Conservation (phyloP, 257 asterid species). For the Lavandula angustifolia region DNA sequence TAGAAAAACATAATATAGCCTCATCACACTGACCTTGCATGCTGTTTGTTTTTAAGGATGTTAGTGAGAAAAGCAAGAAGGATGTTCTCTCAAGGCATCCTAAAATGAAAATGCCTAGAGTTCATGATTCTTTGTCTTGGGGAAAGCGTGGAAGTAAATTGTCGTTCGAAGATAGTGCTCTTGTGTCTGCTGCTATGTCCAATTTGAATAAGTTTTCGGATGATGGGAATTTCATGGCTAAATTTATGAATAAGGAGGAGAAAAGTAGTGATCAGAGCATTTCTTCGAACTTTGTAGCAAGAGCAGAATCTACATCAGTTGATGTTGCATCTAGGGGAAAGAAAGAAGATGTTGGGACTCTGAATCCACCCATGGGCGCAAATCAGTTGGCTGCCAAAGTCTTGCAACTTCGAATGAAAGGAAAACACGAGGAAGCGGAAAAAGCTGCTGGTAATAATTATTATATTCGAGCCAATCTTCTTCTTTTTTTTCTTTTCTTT, state of each 20-base stretch:
- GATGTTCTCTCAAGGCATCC: slow-evolving; percentile 44
- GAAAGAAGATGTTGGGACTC: slow-evolving; percentile 41
- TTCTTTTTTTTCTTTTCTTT: neutral
- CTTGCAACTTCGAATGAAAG: slow-evolving; percentile 92
- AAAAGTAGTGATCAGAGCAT: slow-evolving; percentile 34
- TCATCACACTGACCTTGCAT: slow-evolving; percentile 21
- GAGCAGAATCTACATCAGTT: slow-evolving; percentile 36
- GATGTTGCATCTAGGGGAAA: slow-evolving; percentile 34
- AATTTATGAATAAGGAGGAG: slow-evolving; percentile 42
- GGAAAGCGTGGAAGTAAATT: slow-evolving; percentile 54
- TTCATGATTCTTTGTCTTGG: slow-evolving; percentile 79
- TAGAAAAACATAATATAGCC: slow-evolving; percentile 1
- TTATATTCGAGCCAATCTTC: neutral
- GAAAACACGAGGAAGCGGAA: slow-evolving; percentile 89
- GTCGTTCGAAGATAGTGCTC: slow-evolving; percentile 60
- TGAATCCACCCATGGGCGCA: slow-evolving; percentile 60
- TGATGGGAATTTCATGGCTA: slow-evolving; percentile 78
- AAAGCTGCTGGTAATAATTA: slow-evolving; percentile 64
- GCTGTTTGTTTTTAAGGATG: slow-evolving; percentile 33
- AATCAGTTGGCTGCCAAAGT: slow-evolving; percentile 96
- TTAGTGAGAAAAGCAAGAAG: slow-evolving; percentile 38
- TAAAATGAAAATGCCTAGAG: slow-evolving; percentile 81
- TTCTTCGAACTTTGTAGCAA: slow-evolving; percentile 41
- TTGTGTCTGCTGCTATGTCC: slow-evolving; percentile 76
- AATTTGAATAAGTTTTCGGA: slow-evolving; percentile 65